Base-by-base conservation (phyloP, 2,329 filamentous ascomycete species). In the Beauveria rudraprayagi region DNA sequence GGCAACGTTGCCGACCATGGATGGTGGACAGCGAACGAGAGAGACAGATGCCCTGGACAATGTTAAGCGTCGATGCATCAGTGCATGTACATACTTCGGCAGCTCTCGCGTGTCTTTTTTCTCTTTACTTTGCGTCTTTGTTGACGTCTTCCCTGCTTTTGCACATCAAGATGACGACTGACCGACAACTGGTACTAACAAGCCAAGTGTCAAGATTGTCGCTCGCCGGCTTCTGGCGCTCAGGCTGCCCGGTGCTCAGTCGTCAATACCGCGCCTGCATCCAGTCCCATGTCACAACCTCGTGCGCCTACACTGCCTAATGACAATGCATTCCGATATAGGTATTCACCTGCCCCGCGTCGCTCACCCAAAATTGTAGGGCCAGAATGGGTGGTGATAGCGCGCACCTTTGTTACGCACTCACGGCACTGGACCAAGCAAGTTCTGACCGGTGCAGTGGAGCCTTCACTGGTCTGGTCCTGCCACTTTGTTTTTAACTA, bases 251-350 rank as follows among this genome's bases (percentile, higher is more conserved):
- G 22, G 34, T 50, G 46, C 46, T 44, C 46, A 52, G 47, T 44
- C 24, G 41, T 60, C 28, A 50, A 60, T 53, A 50, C 48, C 57
- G 28, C 56, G 48, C 34, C 47, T 34, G 37, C 56, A 46, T 52
- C 37, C 34, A 40, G 37, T 24, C 56, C 40, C 26, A 14, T 37
- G 34, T 5, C 11, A 37, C 34, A 46, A 44, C 57, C n/a, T 40
- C 46, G 57, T 60, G 57, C 41, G 50, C 48, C 47, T 30, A 46
- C 34, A 37, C 11, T 37, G 5, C 34, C 26, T 53, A 43, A 44
- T 55, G 24, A 46, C 34, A 34, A 41, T 17, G 48, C 56, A 60
- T 48, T 54, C 50, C 50, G 24, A 60, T 47, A 60, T 54, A 54
- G 22, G 22, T 47, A 52, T 24, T 34, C 24, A 2, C 10, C 24